Evolutionary conservation across 2,329 filamentous ascomycete genomes (phyloP), one percentile per base, ranked within the genome.

Genomic region (Penicillium sp.): DNA sequence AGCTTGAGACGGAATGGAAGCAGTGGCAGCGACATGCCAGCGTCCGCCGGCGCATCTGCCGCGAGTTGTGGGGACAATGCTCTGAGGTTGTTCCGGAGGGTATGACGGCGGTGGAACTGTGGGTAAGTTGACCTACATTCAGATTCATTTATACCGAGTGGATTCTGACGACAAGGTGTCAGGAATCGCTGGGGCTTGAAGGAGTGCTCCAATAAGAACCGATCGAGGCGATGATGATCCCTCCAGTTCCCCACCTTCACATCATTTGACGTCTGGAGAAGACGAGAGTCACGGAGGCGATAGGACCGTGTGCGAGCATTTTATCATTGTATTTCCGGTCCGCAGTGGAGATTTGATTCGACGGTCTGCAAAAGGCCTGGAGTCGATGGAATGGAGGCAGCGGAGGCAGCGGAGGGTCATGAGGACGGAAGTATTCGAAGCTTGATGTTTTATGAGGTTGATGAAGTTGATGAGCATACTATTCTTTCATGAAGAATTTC

Each of bases 21-120:
- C 69, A 67, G 57, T 81, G 80, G 79, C 66, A 66, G 47, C 66
- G 50, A 24, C 67, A 75, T 42, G 73, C 69, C 38, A 64, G 53
- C 29, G 65, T 66, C 43, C 77, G 82, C 54, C 75, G 75, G 67
- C 77, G 69, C 64, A 81, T 84, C 59, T 77, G 75, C 48, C 66
- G 60, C 45, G 78, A 82, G 56, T 62, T 84, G 60, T 85, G 82
- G 82, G 69, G 59, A 46, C 63, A 70, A 52, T 78, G 82, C 58
- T 74, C 75, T 54, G 80, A 79, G 42, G 64, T 72, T 29, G 54
- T 84, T 58, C 71, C 76, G 31, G 79, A 81, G 53, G 72, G 71
- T 41, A 77, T 79, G 68, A 73, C 63, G 21, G 73, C 67, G 56
- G 75, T 73, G 48, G 79, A 82, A 60, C 60, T 84, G 36, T 81